Percentiles rank a stretch among this genome's conserved stretches.
Evolutionary conservation across 2,329 filamentous ascomycete species (phyloP).

Genomic region (Diaporthe destruens): DNA sequence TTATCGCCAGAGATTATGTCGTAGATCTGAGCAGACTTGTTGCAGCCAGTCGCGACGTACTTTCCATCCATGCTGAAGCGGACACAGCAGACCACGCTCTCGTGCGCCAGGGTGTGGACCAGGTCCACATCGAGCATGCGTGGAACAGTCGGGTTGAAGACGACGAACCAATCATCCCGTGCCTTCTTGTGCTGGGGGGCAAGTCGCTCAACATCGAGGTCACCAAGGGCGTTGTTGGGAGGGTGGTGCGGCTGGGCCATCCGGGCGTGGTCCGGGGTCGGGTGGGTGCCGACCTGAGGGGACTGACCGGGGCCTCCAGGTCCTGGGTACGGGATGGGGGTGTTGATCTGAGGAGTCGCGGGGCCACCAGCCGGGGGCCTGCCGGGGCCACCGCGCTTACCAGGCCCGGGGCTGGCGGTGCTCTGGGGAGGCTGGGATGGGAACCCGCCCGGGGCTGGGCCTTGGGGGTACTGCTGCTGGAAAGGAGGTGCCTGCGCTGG

Average conservation of each 20-base stretch:
- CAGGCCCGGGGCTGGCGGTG: constrained; percentile 88
- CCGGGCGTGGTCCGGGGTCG: constrained; percentile 76
- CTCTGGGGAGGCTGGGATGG: constrained; percentile 85
- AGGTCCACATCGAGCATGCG: constrained; percentile 93
- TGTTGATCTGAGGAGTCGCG: constrained; percentile 92
- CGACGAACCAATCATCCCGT: constrained; percentile 92
- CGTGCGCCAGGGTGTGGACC: constrained; percentile 91
- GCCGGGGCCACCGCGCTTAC: constrained; percentile 77
- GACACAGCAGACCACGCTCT: constrained; percentile 98
- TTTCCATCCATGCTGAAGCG: constrained; percentile 96
- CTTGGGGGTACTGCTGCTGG: constrained; percentile 75
- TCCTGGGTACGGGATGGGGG: constrained; percentile 86
- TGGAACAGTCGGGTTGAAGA: constrained; percentile 93
- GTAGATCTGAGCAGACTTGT: constrained; percentile 98
- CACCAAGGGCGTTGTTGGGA: constrained; percentile 77
- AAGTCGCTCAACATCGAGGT: constrained; percentile 87
- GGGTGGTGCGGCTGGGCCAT: constrained; percentile 64
- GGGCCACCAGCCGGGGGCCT: constrained; percentile 76
- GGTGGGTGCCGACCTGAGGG: constrained; percentile 84
- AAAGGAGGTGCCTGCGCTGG: constrained; percentile 78
- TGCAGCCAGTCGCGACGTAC: constrained; percentile 96
- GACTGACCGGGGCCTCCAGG: constrained; percentile 72
- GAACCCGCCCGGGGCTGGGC: constrained; percentile 76
- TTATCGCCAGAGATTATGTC: constrained; percentile 90
- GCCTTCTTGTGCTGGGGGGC: constrained; percentile 90